A percentile compares a stretch with the other conserved stretches of the same genome.
Evolutionary conservation across 1,284 basidiomycete species (phyloP).

Genomic region (Caloboletus inedulis): DNA sequence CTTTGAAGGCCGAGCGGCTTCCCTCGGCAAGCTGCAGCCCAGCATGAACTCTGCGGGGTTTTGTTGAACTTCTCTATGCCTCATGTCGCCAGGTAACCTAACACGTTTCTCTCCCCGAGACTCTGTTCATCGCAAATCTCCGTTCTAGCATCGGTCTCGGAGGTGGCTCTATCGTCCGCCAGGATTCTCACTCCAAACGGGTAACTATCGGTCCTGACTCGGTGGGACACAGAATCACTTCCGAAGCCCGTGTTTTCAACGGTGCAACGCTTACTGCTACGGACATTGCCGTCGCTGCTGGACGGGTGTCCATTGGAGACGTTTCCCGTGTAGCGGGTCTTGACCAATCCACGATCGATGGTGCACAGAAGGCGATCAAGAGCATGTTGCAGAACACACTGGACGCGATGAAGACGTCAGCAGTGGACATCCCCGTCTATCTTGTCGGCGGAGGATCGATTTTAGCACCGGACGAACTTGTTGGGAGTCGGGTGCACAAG

Average conservation of each 20-base stretch:
- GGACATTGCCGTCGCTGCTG: constrained; percentile 51
- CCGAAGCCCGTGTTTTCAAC: constrained; percentile 50
- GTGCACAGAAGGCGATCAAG: constrained; percentile 43
- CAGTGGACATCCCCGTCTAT: constrained; percentile 45
- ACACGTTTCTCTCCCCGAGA: constrained; percentile 7
- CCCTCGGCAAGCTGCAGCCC: constrained; percentile 50
- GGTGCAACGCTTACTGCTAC: constrained; percentile 53
- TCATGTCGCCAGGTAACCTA: constrained; percentile 37
- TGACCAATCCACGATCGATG: constrained; percentile 26
- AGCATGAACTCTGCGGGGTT: constrained; percentile 38
- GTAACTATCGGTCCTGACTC: constrained; percentile 57
- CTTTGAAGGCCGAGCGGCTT: constrained; percentile 36
- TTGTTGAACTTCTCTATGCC: constrained; percentile 39
- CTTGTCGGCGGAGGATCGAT: constrained; percentile 56
- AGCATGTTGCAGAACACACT: constrained; percentile 46
- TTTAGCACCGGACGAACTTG: constrained; percentile 45
- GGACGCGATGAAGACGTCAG: constrained; percentile 58
- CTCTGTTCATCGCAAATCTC: constrained; percentile 2
- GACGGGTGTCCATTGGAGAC: constrained; percentile 41
- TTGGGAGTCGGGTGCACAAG: constrained; percentile 48
- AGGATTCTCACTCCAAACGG: constrained; percentile 29
- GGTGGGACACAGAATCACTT: constrained; percentile 51
- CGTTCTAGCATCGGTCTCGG: constrained; percentile 47
- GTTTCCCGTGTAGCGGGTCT: constrained; percentile 32
- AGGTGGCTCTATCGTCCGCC: constrained; percentile 50